Evolutionary conservation across 495 filamentous ascomycete species (phyloP).

Genomic region (Pseudevernia furfuracea): DNA sequence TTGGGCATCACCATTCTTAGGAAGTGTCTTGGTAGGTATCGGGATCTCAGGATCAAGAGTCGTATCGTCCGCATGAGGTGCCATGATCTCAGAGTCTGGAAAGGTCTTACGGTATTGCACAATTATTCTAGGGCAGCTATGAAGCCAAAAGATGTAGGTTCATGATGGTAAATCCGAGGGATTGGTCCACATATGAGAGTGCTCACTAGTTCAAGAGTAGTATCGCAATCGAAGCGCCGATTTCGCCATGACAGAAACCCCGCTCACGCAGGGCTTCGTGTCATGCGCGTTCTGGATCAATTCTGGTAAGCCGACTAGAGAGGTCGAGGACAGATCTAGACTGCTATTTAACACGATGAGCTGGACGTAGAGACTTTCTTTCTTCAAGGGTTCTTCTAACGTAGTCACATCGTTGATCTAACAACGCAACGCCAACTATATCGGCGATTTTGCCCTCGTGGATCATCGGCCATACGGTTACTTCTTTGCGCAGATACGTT

Average conservation of each 20-base stretch:
- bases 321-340: neutral
- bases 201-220: neutral
- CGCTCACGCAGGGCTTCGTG: neutral
- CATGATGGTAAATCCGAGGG: neutral
- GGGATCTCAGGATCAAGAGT: neutral
- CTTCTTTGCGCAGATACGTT: neutral
- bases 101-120: neutral
- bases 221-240: neutral
- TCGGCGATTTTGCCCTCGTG: neutral
- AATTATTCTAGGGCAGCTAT: neutral
- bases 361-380: neutral
- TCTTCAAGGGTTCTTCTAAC: neutral
- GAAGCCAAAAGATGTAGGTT: neutral
- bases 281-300: neutral
- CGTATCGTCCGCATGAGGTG: neutral
- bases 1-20: neutral
- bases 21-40: neutral
- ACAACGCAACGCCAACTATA: neutral
- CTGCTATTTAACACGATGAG: neutral
- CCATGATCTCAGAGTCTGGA: neutral
- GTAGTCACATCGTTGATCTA: neutral
- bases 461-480: neutral
- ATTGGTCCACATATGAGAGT: neutral
- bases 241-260: neutral
- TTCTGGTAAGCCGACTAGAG: neutral